These are phyloP conservation scores for Fimicolochytrium jonesii DNA, from an alignment of 192 early-diverging fungal species.

Conservation along the genomic window DNA sequence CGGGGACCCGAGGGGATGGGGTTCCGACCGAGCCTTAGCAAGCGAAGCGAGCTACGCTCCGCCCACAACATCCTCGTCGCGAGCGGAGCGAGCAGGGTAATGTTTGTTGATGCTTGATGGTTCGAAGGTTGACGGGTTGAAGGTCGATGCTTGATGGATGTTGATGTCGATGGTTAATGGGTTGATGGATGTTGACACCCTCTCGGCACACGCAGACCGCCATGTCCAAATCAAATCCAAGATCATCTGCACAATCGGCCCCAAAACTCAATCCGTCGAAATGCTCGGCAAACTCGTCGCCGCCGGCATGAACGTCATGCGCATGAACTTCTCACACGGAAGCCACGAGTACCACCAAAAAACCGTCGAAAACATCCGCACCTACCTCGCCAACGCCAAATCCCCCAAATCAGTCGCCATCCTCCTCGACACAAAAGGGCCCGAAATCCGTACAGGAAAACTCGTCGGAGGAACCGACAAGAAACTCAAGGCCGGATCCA, in stretches of 20 bases:
- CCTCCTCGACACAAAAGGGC: constrained; percentile 56
- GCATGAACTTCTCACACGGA: constrained; percentile 59
- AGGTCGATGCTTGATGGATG: no score
- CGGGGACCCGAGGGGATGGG: no score
- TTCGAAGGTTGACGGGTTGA: no score
- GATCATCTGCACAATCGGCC: constrained; percentile 56
- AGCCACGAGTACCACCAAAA: constrained; percentile 51
- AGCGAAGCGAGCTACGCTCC: no score
- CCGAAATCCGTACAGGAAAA: constrained; percentile 56
- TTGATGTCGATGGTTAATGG: no score
- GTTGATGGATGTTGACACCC: background rate
- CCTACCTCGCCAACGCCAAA: constrained; percentile 33
- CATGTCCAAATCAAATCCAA: constrained; percentile 52
- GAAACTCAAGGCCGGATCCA: constrained; percentile 36
- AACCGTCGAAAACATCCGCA: constrained; percentile 43
- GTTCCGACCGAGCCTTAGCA: no score
- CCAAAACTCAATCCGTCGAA: constrained; percentile 51
- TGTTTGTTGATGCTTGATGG: no score
- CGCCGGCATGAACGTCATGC: constrained; percentile 51
- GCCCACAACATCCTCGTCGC: no score
- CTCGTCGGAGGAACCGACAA: constrained; percentile 42
- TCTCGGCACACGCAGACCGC: constrained; percentile 22
- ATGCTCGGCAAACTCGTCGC: constrained; percentile 43
- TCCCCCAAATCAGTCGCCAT: constrained; percentile 42
- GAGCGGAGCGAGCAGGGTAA: no score